Percentiles rank a stretch among this genome's conserved stretches.
These are phyloP conservation scores for Phlebiopsis gigantea DNA, from an alignment of 768 basidiomycete genomes.

Conservation along the genomic window DNA sequence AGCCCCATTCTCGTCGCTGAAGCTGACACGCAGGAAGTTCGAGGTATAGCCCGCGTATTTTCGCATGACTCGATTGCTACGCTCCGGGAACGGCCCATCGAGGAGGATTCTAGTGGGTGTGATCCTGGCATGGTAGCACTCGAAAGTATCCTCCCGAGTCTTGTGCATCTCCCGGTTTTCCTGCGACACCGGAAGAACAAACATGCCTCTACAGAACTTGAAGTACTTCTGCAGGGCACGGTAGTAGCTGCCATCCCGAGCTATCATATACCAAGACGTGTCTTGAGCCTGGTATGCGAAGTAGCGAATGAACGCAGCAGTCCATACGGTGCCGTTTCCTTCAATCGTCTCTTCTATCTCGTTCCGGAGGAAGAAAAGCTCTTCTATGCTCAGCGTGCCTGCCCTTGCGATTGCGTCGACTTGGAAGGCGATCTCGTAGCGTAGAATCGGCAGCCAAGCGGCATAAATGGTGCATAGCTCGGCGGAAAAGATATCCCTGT, in stretches of 20 bases:
- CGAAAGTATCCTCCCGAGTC: constrained; percentile 28
- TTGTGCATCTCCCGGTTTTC: too few species aligned
- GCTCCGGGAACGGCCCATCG: constrained; percentile 67
- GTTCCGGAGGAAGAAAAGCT: constrained; percentile 40
- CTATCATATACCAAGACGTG: not conserved
- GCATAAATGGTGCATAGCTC: constrained; percentile 26
- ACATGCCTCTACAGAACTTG: not conserved
- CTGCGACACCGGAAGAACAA: not conserved
- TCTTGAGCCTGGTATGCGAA: not conserved
- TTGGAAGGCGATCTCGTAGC: constrained; percentile 55
- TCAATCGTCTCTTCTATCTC: constrained; percentile 27
- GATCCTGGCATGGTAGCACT: constrained; percentile 63
- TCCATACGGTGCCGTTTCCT: constrained; percentile 29
- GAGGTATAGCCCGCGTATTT: constrained; percentile 52
- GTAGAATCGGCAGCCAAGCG: constrained; percentile 29
- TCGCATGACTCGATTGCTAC: constrained; percentile 77
- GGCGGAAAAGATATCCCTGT: constrained; percentile 35
- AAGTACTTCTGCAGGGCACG: not conserved
- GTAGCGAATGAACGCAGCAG: constrained; percentile 19
- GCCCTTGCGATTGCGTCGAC: constrained; percentile 38
- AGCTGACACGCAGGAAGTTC: constrained; percentile 75
- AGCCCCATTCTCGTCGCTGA: constrained; percentile 72
- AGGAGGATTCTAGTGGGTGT: constrained; percentile 68
- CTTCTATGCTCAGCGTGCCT: constrained; percentile 39
- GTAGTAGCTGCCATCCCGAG: not conserved